Evolutionary conservation across 495 filamentous ascomycete genomes (phyloP).

Genomic region (Aspergillus taichungensis): DNA sequence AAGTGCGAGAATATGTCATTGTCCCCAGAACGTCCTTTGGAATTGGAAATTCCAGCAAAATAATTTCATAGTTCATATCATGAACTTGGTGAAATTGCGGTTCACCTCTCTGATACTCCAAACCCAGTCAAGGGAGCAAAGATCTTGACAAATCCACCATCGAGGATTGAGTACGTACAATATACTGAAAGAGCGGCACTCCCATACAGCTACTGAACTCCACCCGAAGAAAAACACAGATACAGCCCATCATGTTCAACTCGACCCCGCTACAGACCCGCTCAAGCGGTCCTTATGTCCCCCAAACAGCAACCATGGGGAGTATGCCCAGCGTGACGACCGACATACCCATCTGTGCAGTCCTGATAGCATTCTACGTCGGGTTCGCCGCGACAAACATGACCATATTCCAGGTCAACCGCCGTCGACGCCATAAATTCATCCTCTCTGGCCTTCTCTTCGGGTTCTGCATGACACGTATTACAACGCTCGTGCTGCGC

Average conservation of each 20-base stretch:
- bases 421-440: conserved; percentile 54
- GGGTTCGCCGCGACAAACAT: conserved; percentile 51
- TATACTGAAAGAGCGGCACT: too few relatives aligned
- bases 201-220: too few relatives aligned
- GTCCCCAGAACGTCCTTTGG: neutral
- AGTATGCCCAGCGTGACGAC: conserved; percentile 43
- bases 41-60: too few relatives aligned
- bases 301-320: conserved; percentile 45
- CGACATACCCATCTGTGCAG: conserved; percentile 56
- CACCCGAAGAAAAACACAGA: neutral
- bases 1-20: neutral
- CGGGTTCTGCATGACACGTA: conserved; percentile 71
- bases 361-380: conserved; percentile 60
- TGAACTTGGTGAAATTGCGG: too few relatives aligned
- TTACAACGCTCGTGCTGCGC: conserved; percentile 55
- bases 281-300: conserved; percentile 29
- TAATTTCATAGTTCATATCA: too few relatives aligned
- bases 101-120: too few relatives aligned
- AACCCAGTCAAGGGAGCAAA: too few relatives aligned
- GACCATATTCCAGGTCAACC: conserved; percentile 55
- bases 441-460: conserved; percentile 58
- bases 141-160: too few relatives aligned
- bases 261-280: conserved; percentile 4
- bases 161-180: too few relatives aligned
- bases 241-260: neutral